phyloP scores from a whole-genome alignment of 768 basidiomycete genomes.

The Leccinum arenicola region DNA sequence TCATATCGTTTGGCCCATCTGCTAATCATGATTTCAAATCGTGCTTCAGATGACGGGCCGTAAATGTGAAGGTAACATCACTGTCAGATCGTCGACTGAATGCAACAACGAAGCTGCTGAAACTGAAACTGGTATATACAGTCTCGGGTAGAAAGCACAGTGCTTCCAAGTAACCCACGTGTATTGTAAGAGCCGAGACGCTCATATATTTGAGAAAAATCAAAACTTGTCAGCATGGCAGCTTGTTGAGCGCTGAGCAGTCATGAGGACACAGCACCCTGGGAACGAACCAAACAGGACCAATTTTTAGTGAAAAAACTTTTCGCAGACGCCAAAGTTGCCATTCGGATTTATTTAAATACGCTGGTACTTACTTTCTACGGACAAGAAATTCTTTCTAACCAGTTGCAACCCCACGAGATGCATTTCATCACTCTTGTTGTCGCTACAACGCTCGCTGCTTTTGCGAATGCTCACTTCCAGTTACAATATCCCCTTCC shows the following conservation, averaged over 20 bases:
- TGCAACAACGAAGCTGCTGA: not conserved
- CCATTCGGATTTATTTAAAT: constrained; percentile 9
- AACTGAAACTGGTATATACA: not conserved
- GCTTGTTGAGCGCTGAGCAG: not conserved
- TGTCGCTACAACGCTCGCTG: constrained; percentile 37
- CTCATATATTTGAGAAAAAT: not conserved
- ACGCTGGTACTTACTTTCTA: not conserved
- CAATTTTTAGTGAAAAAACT: constrained; percentile 21
- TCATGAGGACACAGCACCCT: no score
- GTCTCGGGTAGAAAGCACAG: not conserved
- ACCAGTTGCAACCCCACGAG: not conserved
- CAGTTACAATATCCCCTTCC: constrained; percentile 73
- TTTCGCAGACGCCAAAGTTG: not conserved
- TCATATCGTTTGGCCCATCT: no score
- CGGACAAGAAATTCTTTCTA: not conserved
- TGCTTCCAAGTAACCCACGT: not conserved
- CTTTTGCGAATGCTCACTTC: constrained; percentile 68
- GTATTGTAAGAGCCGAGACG: not conserved
- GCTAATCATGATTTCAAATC: not conserved
- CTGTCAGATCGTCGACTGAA: not conserved
- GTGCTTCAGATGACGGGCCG: not conserved
- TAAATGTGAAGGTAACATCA: not conserved
- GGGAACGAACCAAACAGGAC: constrained; percentile 18
- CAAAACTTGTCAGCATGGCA: not conserved
- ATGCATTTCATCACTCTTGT: constrained; percentile 38